phyloP scores from a whole-genome alignment of 768 basidiomycete species.

The Russula griseocarnosa region DNA sequence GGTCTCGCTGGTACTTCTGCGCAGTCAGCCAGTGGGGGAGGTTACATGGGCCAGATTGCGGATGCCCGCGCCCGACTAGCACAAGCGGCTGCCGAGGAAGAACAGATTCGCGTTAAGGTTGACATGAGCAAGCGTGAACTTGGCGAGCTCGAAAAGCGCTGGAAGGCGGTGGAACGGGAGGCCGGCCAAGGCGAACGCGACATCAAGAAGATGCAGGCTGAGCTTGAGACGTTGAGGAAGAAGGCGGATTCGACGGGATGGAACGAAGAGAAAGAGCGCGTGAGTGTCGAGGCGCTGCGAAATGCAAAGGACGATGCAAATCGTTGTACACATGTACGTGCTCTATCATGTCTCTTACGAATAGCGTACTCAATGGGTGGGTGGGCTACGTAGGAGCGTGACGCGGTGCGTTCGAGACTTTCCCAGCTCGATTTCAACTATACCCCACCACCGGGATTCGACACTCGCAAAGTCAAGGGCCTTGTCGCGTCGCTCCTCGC shows the following conservation, averaged over 20 bases:
- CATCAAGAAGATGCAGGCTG: slow-evolving; percentile 53
- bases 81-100: slow-evolving; percentile 76
- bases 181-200: slow-evolving; percentile 71
- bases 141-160: slow-evolving; percentile 65
- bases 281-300: slow-evolving; percentile 47
- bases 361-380: slow-evolving; percentile 1
- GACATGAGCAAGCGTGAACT: slow-evolving; percentile 77
- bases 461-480: slow-evolving; percentile 84
- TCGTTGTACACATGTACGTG: slow-evolving; percentile 57
- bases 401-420: slow-evolving; percentile 60
- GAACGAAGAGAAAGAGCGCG: slow-evolving; percentile 69
- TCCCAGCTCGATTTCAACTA: slow-evolving; percentile 82
- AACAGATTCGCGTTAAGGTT: slow-evolving; percentile 74
- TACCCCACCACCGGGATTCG: slow-evolving; percentile 73
- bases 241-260: slow-evolving; percentile 63
- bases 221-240: slow-evolving; percentile 53
- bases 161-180: slow-evolving; percentile 83
- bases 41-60: slow-evolving; percentile 92
- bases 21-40: slow-evolving; percentile 72
- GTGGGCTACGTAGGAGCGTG: slow-evolving; percentile 50
- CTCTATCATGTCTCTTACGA: not conserved
- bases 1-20: slow-evolving; percentile 68
- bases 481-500: slow-evolving; percentile 85
- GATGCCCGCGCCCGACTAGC: slow-evolving; percentile 73
- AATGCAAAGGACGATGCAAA: slow-evolving; percentile 53